Conservation (phyloP, 176 grass and related monocot species). For the Tuctoria greenei region DNA sequence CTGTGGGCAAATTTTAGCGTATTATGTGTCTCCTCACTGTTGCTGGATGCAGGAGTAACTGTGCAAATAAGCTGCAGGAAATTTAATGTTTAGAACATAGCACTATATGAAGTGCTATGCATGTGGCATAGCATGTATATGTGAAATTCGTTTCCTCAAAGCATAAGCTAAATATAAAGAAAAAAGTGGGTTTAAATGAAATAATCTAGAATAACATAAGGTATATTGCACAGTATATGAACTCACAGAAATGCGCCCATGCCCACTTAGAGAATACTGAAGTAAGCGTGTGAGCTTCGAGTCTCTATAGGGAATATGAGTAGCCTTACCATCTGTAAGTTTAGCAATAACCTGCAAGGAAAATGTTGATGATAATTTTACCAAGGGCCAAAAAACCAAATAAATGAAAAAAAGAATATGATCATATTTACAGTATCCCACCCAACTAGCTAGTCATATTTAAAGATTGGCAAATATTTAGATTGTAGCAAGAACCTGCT, state of each 20-base stretch:
- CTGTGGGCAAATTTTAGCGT: slow-evolving; percentile 97
- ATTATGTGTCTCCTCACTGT: slow-evolving; percentile 97
- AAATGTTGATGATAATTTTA: slow-evolving; percentile 24
- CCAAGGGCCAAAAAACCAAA: slow-evolving; percentile 12
- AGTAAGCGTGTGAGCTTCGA: slow-evolving; percentile 98
- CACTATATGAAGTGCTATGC: slow-evolving; percentile 10
- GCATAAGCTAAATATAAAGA: neutral
- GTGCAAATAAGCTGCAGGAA: slow-evolving; percentile 93
- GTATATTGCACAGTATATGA: slow-evolving; percentile 26
- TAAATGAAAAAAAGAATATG: slow-evolving; percentile 25
- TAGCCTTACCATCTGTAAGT: slow-evolving; percentile 96
- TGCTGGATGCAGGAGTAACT: slow-evolving; percentile 92
- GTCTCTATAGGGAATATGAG: slow-evolving; percentile 96
- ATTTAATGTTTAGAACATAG: slow-evolving; percentile 27
- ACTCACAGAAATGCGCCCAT: slow-evolving; percentile 95
- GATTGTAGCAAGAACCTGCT: neutral
- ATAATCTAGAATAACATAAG: slow-evolving; percentile 22
- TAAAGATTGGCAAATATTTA: slow-evolving; percentile 26
- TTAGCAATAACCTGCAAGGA: slow-evolving; percentile 80
- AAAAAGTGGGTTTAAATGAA: neutral
- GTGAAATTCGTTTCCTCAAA: neutral
- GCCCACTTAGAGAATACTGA: slow-evolving; percentile 91
- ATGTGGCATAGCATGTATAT: slow-evolving; percentile 10
- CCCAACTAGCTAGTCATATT: neutral
- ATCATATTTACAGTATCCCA: slow-evolving; percentile 10